Base-by-base conservation (phyloP, 148 eudicot species). In the Chenopodium berlandieri region DNA sequence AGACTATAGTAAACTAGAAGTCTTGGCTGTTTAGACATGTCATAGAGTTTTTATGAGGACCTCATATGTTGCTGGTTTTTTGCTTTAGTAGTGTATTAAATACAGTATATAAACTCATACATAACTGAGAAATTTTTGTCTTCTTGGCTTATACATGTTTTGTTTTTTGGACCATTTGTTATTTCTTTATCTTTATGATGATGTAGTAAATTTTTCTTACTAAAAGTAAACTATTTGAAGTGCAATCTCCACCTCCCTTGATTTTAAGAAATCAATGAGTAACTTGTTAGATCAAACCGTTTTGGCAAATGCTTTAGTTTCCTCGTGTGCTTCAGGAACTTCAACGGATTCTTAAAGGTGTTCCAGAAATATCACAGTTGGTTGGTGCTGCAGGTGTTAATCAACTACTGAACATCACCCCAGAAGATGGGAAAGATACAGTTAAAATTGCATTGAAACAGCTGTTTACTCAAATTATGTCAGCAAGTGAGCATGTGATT, bases 341-440 rank as follows among this genome's bases (percentile, higher is more conserved):
- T 37, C 90, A 92, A 81, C 84, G n/a, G 71, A 91, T 91, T 81
- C 87, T 92, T n/a, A 80, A 83, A 6, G 88, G 77, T 84, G 89
- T 92, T 83, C 99, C 97, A 14, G 99, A 96, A 89, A 90, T 96
- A 63, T 83, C 83, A 34, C 91, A 87, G 83, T 86, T 94, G 86
- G 91, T 92, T 69, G 97, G 97, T 82, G 82, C 64, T 76, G 82
- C 82, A 22, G 84, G 81, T 72, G 88, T 88, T 50, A 84, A 90
- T 78, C 90, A 85, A 82, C 85, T 94, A 4, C 78, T 88, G 66
- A 78, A 82, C 7, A 68, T 89, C 68, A 81, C 83, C 66, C 81
- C 89, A 0, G 31, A 83, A 14, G 90, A 89, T 77, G 90, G 85
- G 20, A 92, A 91, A 79, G 85, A 88, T 37, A 78, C 86, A 46